These are phyloP conservation scores for Colletotrichum brevisporum DNA, from an alignment of 2,329 filamentous ascomycete species.

Conservation along the genomic window DNA sequence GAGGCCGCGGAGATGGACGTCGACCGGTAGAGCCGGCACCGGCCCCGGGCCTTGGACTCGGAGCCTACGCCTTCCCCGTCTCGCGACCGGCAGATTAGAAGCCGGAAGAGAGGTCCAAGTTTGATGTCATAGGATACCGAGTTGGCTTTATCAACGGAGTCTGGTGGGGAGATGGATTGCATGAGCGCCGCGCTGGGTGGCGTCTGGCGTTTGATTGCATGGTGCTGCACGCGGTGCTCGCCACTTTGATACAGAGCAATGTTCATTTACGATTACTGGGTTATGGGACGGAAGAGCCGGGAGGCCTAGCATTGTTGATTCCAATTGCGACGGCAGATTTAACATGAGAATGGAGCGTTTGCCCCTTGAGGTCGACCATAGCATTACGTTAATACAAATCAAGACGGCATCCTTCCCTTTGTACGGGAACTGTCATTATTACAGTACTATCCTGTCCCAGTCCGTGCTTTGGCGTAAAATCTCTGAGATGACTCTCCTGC, in stretches of 20 bases:
- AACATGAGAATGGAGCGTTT: slow-evolving; percentile 11
- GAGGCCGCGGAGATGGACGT: slow-evolving; percentile 50
- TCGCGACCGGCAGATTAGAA: neutral
- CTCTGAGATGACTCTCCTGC: too few relatives aligned
- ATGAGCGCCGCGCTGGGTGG: slow-evolving; percentile 32
- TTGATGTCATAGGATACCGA: slow-evolving; percentile 14
- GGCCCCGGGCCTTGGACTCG: neutral
- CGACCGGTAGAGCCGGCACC: slow-evolving; percentile 37
- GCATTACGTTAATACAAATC: slow-evolving; percentile 31
- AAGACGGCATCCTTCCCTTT: neutral
- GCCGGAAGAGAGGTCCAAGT: slow-evolving; percentile 8
- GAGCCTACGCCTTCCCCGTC: too few relatives aligned
- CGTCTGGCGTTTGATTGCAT: slow-evolving; percentile 38
- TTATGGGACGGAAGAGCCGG: slow-evolving; percentile 12
- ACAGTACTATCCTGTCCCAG: too few relatives aligned
- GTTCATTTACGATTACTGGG: slow-evolving; percentile 15
- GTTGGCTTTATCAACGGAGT: slow-evolving; percentile 5
- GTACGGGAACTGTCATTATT: too few relatives aligned
- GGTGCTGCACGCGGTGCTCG: slow-evolving; percentile 20
- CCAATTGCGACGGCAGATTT: slow-evolving; percentile 5
- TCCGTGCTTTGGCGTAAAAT: too few relatives aligned
- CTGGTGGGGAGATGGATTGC: slow-evolving; percentile 16
- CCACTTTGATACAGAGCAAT: slow-evolving; percentile 20
- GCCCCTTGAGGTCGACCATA: slow-evolving; percentile 2
- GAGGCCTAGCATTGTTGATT: slow-evolving; percentile 21